Base-by-base conservation (phyloP, 2,329 filamentous ascomycete species). In the Fusarium begoniae region DNA sequence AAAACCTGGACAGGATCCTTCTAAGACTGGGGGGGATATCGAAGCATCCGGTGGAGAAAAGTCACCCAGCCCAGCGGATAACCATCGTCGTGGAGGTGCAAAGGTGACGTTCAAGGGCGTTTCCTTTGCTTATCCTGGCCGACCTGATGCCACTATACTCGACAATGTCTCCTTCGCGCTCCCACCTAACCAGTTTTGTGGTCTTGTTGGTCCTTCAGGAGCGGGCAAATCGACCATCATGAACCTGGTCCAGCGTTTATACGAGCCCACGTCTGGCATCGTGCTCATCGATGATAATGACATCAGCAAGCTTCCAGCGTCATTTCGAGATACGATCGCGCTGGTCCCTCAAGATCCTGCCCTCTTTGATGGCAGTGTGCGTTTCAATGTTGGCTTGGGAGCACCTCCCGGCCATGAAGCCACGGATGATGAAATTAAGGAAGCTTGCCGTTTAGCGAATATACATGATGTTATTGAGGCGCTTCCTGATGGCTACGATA, bases 181-280 rank as follows among this genome's bases (percentile, higher is more conserved):
- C 55, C 81, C 85, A 26, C 84, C 89, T 0, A 89, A 90, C 4
- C 85, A 90, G 58, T 92, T 92, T 77, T 87, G 86, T 67, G 91
- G 89, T 4, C 83, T 93, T 11, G 90, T 92, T 9, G 90, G 91
- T 0, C 89, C 90, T 12, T 91, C 89, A 0, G 91, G 91, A 6
- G 89, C 90, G 3, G 91, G 91, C 2, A 93, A 93, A 77, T 91
- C 89, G 3, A 92, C 90, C 26, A 89, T 91, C 41, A 86, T 93
- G 75, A 86, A 88, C 7, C 81, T 89, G 14, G 80, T 89, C 4
- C 86, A 88, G 72, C 80, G 86, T 10, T 83, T 89, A 67, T 88
- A 89, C 77, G 79, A 80, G 9, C 83, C 86, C 2, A 79, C 81
- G 0, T 59, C 78, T 3, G 85, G 86, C 3, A 72, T 75, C 14